Base-by-base conservation (phyloP, 495 filamentous ascomycete species). In the Ascodesmis nigricans region DNA sequence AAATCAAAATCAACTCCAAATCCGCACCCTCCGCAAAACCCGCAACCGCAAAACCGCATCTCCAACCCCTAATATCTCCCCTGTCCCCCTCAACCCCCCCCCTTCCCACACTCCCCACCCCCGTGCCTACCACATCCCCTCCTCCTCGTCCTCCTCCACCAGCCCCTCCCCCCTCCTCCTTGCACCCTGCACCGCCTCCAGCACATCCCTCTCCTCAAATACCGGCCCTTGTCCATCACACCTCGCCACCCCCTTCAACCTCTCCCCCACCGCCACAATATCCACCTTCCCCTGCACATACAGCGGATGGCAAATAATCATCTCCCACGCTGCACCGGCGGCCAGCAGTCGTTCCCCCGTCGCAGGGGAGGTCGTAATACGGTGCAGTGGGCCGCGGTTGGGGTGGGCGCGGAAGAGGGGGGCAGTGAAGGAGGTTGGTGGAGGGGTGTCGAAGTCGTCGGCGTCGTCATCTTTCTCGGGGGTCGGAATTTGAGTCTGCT, bases 171-270 rank as follows among this genome's bases (percentile, higher is more conserved):
- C 69, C 21, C 73, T 71, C 33, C 63, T 67, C 14, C 69, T 73
- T 10, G 69, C 70, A 48, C 78, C 66, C 55, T 80, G 67, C 46
- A 97, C 83, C 11, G 76, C 80, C 43, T 62, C 56, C 25, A 69
- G 53, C 11, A 93, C 69, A 27, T 67, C 67, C 4, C 65, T 56
- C 54, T 91, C 84, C 39, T 75, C 73, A 52, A 91, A 93, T 11
- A 82, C 82, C 3, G 84, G 83, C 0, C 84, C 84, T 45, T 76
- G 71, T 4, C 84, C 84, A 60, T 92, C 74, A 48, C 84, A 93
- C 53, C 75, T 71, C n/a, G 78, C 77, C 47, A 65, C 56, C 1
- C 60, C 62, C 59, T 79, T 78, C 24, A 97, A 52, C 15, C 69
- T 57, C 42, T 81, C 73, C 42, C 67, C 73, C 24, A 97, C 74